Base-by-base conservation (phyloP, 768 basidiomycete genomes). In the Hysterangium stoloniferum region DNA sequence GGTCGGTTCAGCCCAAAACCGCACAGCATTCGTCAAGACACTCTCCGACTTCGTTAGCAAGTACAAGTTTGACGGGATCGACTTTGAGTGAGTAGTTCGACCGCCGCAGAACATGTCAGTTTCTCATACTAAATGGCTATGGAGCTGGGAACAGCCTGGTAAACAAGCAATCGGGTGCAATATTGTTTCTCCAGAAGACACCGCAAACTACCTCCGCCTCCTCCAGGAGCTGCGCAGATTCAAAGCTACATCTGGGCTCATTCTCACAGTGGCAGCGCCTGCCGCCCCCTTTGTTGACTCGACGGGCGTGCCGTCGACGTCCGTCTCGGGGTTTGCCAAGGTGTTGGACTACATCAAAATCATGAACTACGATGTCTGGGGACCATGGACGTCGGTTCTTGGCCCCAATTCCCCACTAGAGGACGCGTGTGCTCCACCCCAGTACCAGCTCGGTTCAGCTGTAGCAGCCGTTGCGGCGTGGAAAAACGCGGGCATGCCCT, bases 121-220 rank as follows among this genome's bases (percentile, higher is more conserved):
- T 41, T 12, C 40, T 41, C 28, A 22, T 13, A 13, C 19, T 41
- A 11, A n/a, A 41, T 17, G 28, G 34, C 34, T 11, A 35, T 35
- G 38, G 4, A 87, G 86, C 61, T 92, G 89, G 89, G 90, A 93
- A 64, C 94, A 88, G 61, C 92, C 91, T 31, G 77, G 72, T 31
- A 67, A 66, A 9, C 68, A 68, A 38, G 90, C 89, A 13, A 74
- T 84, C 19, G 73, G 75, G 6, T 87, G 86, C 60, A 95, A 95
- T 66, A 64, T 63, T 6, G 63, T 80, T 36, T 76, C 77, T 22
- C 55, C 72, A 3, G 59, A 75, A 47, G 93, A 96, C 64, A 81
- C 84, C 0, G 71, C 74, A 56, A 93, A 96, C 65, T 84, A 84
- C 67, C 76, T 94, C 34, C 59, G 71, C 12, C 86, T 93, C 73